These are phyloP conservation scores for Dacryopinax spathularia DNA, from an alignment of 768 basidiomycete genomes.

Conservation along the genomic window DNA sequence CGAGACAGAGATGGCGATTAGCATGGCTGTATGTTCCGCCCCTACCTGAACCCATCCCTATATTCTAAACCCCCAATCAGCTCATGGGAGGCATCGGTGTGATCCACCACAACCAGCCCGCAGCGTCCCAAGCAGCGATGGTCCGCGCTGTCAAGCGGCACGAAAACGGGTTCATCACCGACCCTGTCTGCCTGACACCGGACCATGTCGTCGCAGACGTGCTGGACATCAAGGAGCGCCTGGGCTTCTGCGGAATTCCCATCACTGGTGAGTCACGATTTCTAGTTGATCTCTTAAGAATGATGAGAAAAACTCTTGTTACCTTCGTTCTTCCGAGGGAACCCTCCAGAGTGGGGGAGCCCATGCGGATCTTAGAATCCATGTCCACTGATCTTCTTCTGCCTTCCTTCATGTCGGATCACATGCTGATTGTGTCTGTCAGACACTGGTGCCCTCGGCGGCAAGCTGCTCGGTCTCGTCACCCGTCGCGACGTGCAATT, in stretches of 20 bases:
- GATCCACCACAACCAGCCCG: constrained; percentile 87
- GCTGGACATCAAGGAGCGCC: constrained; percentile 75
- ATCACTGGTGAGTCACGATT: constrained; percentile 68
- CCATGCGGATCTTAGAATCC: constrained; percentile 44
- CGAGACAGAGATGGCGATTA: constrained; percentile 84
- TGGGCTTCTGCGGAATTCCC: constrained; percentile 93
- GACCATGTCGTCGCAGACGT: constrained; percentile 71
- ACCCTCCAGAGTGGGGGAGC: constrained; percentile 50
- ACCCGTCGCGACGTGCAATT: constrained; percentile 95
- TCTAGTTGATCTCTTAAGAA: background rate
- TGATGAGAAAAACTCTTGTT: constrained; percentile 18
- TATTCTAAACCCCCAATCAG: constrained; percentile 21
- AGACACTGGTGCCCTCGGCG: constrained; percentile 80
- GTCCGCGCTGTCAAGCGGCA: constrained; percentile 94
- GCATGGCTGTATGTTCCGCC: constrained; percentile 61
- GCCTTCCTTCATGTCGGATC: constrained; percentile 8
- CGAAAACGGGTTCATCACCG: constrained; percentile 96
- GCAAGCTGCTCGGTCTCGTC: constrained; percentile 90
- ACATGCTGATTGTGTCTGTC: constrained; percentile 17
- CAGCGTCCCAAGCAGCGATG: constrained; percentile 86
- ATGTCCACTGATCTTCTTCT: constrained; percentile 26
- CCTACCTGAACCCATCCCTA: background rate
- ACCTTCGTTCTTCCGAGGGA: constrained; percentile 84
- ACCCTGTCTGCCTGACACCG: constrained; percentile 80
- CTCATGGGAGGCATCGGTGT: constrained; percentile 94